phyloP scores from a whole-genome alignment of 805 yeast species.

The Wickerhamomyces chambardii region DNA sequence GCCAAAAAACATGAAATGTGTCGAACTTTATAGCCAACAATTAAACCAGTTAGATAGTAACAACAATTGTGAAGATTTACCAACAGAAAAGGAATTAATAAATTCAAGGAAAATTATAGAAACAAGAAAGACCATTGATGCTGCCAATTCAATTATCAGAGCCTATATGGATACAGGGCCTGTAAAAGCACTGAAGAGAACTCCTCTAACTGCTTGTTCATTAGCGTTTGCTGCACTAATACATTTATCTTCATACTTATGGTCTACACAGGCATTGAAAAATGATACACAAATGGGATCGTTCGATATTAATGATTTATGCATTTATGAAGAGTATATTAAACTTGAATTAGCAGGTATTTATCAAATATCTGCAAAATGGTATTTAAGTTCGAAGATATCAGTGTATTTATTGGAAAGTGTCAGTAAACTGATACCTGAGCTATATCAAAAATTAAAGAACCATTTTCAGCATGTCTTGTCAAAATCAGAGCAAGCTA shows the following conservation, averaged over 20 bases:
- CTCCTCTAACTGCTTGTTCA: constrained; percentile 45
- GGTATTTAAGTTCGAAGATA: constrained; percentile 39
- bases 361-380: constrained; percentile 39
- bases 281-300: not conserved
- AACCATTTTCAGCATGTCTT: constrained; percentile 15
- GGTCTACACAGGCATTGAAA: constrained; percentile 31
- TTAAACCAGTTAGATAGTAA: constrained; percentile 16
- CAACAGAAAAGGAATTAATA: constrained; percentile 21
- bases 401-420: constrained; percentile 38
- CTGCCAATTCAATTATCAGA: constrained; percentile 40
- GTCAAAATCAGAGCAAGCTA: too few species aligned
- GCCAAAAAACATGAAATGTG: constrained; percentile 30
- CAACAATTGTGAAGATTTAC: constrained; percentile 21
- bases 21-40: constrained; percentile 14
- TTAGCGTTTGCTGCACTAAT: constrained; percentile 43
- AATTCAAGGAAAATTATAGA: constrained; percentile 39
- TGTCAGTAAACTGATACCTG: constrained; percentile 30
- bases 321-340: constrained; percentile 36
- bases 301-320: constrained; percentile 26
- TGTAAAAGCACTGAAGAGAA: constrained; percentile 30
- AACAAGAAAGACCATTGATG: constrained; percentile 44
- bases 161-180: constrained; percentile 39
- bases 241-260: constrained; percentile 42
- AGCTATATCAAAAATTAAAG: constrained; percentile 27
- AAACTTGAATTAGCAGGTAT: constrained; percentile 40